Conservation (phyloP, 2,329 filamentous ascomycete species). For the Thielaviopsis cerberus region DNA sequence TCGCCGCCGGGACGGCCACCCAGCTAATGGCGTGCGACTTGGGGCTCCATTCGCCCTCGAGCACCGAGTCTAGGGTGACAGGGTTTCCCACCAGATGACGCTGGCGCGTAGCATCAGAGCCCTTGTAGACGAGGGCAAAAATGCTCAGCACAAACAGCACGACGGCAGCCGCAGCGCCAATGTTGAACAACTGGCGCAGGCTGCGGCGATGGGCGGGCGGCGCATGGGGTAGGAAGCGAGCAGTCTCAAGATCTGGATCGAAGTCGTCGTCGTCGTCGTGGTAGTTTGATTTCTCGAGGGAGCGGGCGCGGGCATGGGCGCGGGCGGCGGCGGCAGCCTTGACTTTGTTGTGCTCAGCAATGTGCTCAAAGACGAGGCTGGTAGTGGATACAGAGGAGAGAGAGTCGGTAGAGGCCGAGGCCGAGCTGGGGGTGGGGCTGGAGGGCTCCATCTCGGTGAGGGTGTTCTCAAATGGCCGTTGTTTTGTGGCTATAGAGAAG, state of each 20-base stretch:
- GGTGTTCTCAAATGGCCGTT: no score
- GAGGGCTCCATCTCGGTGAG: background rate
- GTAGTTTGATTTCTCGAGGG: background rate
- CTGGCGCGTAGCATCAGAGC: conserved; percentile 43
- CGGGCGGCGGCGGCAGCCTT: background rate
- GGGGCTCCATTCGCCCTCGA: conserved; percentile 46
- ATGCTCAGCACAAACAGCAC: conserved; percentile 43
- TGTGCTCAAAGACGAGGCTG: conserved; percentile 62
- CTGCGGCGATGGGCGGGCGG: conserved; percentile 20
- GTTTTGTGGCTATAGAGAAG: background rate
- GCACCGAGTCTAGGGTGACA: conserved; percentile 54
- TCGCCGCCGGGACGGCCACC: conserved; percentile 55
- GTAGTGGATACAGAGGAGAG: conserved; percentile 66
- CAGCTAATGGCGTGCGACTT: conserved; percentile 50
- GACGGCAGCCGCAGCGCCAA: conserved; percentile 41
- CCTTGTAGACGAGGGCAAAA: conserved; percentile 47
- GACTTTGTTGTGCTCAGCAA: conserved; percentile 33
- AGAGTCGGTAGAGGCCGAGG: conserved; percentile 29
- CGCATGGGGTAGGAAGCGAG: conserved; percentile 29
- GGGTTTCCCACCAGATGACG: conserved; percentile 34
- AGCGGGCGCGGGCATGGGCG: background rate
- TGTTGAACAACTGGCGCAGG: conserved; percentile 48
- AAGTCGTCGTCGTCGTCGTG: conserved; percentile 9
- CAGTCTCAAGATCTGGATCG: conserved; percentile 27
- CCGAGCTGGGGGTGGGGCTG: background rate